These are phyloP conservation scores for Breynia disticha DNA, from an alignment of 441 rosid species.

Conservation along the genomic window DNA sequence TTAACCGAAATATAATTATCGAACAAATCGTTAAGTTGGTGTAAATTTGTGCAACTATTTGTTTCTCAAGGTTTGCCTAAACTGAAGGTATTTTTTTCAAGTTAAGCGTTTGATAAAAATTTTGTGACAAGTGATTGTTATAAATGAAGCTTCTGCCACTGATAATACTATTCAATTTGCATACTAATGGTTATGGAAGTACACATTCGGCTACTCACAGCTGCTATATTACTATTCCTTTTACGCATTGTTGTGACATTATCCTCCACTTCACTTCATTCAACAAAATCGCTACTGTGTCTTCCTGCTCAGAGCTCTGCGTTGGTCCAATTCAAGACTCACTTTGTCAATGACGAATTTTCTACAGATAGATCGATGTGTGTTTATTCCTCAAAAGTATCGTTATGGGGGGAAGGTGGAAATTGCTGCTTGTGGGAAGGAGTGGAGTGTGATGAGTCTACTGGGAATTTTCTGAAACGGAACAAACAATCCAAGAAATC, in stretches of 20 bases:
- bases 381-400: constrained; percentile 13
- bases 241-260: background rate
- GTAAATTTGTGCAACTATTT: too few relatives aligned
- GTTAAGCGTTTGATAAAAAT: too few relatives aligned
- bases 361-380: background rate
- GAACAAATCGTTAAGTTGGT: too few relatives aligned
- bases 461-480: background rate
- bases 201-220: too few relatives aligned
- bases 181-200: too few relatives aligned
- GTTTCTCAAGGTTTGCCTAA: too few relatives aligned
- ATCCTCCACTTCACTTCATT: background rate
- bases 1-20: too few relatives aligned
- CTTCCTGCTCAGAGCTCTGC: background rate
- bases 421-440: constrained; percentile 36
- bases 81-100: too few relatives aligned
- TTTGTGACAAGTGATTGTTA: too few relatives aligned
- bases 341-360: background rate
- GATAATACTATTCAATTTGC: too few relatives aligned
- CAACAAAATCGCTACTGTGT: background rate
- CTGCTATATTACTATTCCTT: background rate
- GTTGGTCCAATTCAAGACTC: background rate
- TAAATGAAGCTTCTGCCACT: too few relatives aligned
- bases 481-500: background rate
- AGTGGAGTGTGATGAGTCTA: constrained; percentile 20
- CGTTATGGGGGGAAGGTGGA: constrained; percentile 20